Conservation (phyloP, 2,329 filamentous ascomycete species). For the Remersonia thermophila region DNA sequence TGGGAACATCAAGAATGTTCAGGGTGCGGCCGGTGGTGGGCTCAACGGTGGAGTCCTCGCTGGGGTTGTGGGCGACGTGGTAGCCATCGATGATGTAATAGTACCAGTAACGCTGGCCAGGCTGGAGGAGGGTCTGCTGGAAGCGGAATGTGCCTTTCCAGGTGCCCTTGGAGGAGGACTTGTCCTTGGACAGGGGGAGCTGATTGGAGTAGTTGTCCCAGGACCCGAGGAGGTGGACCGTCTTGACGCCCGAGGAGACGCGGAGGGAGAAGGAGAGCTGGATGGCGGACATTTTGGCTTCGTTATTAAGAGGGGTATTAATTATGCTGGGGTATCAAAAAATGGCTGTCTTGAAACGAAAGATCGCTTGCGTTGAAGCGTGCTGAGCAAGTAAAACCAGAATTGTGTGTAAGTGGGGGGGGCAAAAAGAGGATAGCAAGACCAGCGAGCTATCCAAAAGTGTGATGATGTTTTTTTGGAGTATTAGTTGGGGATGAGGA, state of each 20-base stretch:
- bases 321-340: slow-evolving; percentile 17
- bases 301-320: slow-evolving; percentile 21
- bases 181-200: slow-evolving; percentile 86
- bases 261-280: slow-evolving; percentile 93
- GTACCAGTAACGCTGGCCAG: slow-evolving; percentile 97
- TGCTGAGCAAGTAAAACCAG: slow-evolving; percentile 44
- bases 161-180: slow-evolving; percentile 69
- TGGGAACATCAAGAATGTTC: slow-evolving; percentile 91
- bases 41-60: slow-evolving; percentile 78
- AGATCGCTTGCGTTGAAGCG: slow-evolving; percentile 28
- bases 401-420: slow-evolving; percentile 31
- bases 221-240: slow-evolving; percentile 90
- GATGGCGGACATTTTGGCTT: slow-evolving; percentile 66
- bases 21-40: slow-evolving; percentile 93
- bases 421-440: slow-evolving; percentile 27
- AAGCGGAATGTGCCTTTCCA: slow-evolving; percentile 98
- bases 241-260: slow-evolving; percentile 93
- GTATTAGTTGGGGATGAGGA: slow-evolving; percentile 23
- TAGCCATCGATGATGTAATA: slow-evolving; percentile 99
- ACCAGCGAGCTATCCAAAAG: slow-evolving; percentile 32
- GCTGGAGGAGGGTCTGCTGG: slow-evolving; percentile 71
- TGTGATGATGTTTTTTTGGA: slow-evolving; percentile 22
- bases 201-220: slow-evolving; percentile 97
- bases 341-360: slow-evolving; percentile 23
- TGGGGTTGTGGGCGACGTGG: slow-evolving; percentile 93